Conservation (phyloP, 495 filamentous ascomycete species). For the Parachaetomium inaequale region DNA sequence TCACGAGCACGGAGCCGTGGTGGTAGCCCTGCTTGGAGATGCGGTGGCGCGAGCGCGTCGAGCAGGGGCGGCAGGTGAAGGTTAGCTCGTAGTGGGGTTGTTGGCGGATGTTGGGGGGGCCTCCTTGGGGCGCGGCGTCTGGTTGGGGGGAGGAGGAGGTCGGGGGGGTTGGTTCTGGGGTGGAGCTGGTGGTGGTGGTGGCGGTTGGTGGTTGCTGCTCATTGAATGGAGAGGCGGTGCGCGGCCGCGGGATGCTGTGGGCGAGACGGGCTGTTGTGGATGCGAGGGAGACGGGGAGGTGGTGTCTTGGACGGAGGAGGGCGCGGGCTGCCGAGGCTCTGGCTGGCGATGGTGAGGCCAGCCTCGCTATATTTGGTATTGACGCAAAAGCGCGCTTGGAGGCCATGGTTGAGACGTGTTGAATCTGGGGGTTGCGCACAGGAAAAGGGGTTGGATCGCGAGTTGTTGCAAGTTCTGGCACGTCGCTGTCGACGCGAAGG, state of each 20-base stretch:
- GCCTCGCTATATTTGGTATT: slow-evolving; percentile 12
- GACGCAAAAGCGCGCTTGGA: slow-evolving; percentile 14
- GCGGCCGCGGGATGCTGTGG: slow-evolving; percentile 39
- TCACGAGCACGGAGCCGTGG: slow-evolving; percentile 78
- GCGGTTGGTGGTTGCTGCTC: slow-evolving; percentile 17
- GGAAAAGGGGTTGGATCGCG: neutral
- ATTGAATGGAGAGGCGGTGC: slow-evolving; percentile 27
- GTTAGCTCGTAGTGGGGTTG: slow-evolving; percentile 65
- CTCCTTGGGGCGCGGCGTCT: slow-evolving; percentile 7
- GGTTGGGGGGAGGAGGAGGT: neutral
- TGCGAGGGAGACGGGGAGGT: slow-evolving; percentile 2
- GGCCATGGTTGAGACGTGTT: slow-evolving; percentile 14
- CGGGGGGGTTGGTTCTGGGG: slow-evolving; percentile 10
- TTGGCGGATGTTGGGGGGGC: slow-evolving; percentile 14
- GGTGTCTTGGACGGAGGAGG: neutral
- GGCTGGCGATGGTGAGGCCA: slow-evolving; percentile 1
- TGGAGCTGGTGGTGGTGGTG: slow-evolving; percentile 14
- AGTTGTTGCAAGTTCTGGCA: neutral
- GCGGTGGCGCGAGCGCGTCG: slow-evolving; percentile 64
- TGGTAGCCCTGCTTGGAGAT: slow-evolving; percentile 94
- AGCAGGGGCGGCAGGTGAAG: slow-evolving; percentile 91
- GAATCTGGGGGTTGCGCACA: neutral
- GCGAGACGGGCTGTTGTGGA: slow-evolving; percentile 25
- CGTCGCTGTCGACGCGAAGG: neutral
- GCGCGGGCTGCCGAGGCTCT: neutral